phyloP scores from a whole-genome alignment of 441 rosid genomes.

The Sinapis alba region DNA sequence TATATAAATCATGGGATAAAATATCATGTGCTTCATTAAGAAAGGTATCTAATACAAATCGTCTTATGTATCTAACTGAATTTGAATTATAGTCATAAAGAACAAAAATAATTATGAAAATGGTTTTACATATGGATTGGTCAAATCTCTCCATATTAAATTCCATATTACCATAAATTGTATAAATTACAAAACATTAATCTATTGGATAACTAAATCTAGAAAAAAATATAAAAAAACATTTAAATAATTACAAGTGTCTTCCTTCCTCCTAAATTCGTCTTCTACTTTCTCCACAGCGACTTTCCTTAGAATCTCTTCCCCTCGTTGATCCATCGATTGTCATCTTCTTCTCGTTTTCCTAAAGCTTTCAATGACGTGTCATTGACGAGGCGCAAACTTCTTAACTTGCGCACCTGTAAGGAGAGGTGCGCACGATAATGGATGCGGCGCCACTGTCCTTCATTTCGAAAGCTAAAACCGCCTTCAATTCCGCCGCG shows the following conservation, averaged over 20 bases:
- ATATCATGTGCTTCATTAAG: neutral
- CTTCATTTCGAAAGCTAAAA: slow-evolving; percentile 88
- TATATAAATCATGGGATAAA: neutral
- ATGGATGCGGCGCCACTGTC: slow-evolving; percentile 63
- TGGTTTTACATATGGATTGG: neutral
- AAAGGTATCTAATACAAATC: neutral
- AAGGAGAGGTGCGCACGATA: slow-evolving; percentile 39
- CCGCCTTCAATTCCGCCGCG: slow-evolving; percentile 93
- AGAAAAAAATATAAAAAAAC: too few relatives aligned
- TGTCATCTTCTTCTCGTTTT: slow-evolving; percentile 5
- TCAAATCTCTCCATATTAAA: too few relatives aligned
- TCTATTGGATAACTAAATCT: too few relatives aligned
- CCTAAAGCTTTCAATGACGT: slow-evolving; percentile 37
- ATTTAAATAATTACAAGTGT: too few relatives aligned
- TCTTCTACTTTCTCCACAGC: neutral
- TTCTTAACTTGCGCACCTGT: slow-evolving; percentile 6
- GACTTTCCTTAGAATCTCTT: neutral
- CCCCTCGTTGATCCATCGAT: slow-evolving; percentile 29
- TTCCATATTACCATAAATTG: too few relatives aligned
- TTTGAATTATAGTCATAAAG: neutral
- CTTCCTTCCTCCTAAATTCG: slow-evolving; percentile 23
- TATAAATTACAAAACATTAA: too few relatives aligned
- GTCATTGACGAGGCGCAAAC: slow-evolving; percentile 15
- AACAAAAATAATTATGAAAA: neutral
- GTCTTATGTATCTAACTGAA: neutral